Percentiles rank a stretch among this genome's conserved stretches.
Evolutionary conservation across 179 eudicot genomes (phyloP).

Genomic region (Actinidia arguta): DNA sequence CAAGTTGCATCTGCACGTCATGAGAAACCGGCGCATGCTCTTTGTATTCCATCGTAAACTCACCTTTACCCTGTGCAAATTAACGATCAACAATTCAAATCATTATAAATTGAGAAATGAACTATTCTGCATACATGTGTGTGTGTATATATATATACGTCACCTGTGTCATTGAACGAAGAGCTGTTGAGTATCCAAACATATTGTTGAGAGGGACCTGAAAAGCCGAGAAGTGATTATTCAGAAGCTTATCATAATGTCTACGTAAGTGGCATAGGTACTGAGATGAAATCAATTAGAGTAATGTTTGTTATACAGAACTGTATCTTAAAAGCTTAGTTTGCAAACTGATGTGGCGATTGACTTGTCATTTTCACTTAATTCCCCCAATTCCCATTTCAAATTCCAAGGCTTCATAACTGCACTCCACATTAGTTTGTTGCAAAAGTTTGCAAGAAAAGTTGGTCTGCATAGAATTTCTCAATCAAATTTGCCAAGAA

Average conservation of each 20-base stretch:
- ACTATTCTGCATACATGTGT: neutral
- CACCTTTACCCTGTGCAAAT: slow-evolving; percentile 83
- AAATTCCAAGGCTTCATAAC: no score
- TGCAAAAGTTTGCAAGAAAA: no score
- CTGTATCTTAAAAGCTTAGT: no score
- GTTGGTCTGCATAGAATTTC: no score
- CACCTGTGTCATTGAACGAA: slow-evolving; percentile 98
- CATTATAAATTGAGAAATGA: neutral
- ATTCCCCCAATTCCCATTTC: no score
- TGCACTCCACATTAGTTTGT: no score
- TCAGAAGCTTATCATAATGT: neutral
- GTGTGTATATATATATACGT: neutral
- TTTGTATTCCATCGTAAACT: slow-evolving; percentile 96
- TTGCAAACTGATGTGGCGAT: no score
- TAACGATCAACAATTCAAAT: neutral
- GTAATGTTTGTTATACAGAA: no score
- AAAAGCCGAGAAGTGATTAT: slow-evolving; percentile 14
- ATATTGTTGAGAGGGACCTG: slow-evolving; percentile 97
- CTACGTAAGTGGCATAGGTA: neutral
- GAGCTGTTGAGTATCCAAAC: slow-evolving; percentile 95
- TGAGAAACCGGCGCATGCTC: slow-evolving; percentile 84
- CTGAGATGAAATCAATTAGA: neutral
- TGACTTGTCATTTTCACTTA: no score
- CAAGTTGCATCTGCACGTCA: slow-evolving; percentile 83
- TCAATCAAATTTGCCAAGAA: no score